Percentiles rank a stretch among this genome's conserved stretches.
These are phyloP conservation scores for Pythium periplocum DNA, from an alignment of 352 stramenopile species.

Conservation along the genomic window DNA sequence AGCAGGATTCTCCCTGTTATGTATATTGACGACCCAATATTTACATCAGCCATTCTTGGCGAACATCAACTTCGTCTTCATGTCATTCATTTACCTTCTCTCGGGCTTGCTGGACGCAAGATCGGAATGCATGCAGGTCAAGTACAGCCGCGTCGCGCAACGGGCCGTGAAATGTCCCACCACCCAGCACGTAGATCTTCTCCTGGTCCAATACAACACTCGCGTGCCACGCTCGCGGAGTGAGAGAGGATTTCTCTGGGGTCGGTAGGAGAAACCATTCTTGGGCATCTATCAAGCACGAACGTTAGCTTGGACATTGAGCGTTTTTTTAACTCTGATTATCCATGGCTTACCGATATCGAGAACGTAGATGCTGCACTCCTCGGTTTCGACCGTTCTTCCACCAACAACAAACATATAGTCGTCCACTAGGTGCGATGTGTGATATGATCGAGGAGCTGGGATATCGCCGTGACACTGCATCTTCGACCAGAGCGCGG, in stretches of 20 bases:
- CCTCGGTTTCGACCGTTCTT: slow-evolving; percentile 37
- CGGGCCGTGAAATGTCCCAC: slow-evolving; percentile 54
- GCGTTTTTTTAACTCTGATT: no score
- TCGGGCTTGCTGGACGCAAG: background rate
- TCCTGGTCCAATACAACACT: slow-evolving; percentile 33
- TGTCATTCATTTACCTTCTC: background rate
- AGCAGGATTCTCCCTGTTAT: no score
- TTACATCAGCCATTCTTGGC: no score
- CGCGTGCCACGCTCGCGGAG: slow-evolving; percentile 60
- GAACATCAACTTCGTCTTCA: background rate
- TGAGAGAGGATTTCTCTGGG: slow-evolving; percentile 19
- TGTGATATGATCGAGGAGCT: slow-evolving; percentile 59
- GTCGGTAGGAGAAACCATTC: slow-evolving; percentile 47
- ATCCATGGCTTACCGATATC: slow-evolving; percentile 26
- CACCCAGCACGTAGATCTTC: slow-evolving; percentile 48
- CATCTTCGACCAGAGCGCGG: slow-evolving; percentile 30
- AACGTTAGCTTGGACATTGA: no score
- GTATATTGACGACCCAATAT: no score
- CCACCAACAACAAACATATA: slow-evolving; percentile 65
- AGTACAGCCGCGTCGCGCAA: slow-evolving; percentile 47
- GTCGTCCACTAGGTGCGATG: slow-evolving; percentile 35
- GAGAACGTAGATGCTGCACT: slow-evolving; percentile 46
- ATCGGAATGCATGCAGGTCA: slow-evolving; percentile 32
- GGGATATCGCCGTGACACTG: slow-evolving; percentile 38
- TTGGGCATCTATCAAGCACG: slow-evolving; percentile 7